phyloP scores from a whole-genome alignment of 257 asterid genomes.

The Knoxia roxburghii region DNA sequence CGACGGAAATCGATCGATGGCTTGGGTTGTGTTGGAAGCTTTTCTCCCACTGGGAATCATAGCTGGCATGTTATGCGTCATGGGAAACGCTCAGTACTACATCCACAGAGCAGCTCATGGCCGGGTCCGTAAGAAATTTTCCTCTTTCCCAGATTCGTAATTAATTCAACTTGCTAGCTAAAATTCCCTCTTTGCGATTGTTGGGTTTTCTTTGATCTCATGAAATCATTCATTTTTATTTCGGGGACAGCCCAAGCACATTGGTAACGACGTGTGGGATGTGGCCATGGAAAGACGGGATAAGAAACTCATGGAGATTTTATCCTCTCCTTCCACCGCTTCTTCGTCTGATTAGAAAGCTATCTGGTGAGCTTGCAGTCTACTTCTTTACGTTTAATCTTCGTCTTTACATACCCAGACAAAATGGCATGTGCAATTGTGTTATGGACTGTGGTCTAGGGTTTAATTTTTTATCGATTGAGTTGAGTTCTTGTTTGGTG shows the following conservation, averaged over 20 bases:
- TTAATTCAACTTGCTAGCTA: too few species aligned
- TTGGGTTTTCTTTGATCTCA: neutral
- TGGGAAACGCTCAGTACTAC: slow-evolving; percentile 86
- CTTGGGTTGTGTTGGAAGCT: slow-evolving; percentile 64
- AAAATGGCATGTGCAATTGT: neutral
- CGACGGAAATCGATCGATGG: slow-evolving; percentile 25
- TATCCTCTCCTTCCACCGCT: neutral
- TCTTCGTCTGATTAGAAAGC: slow-evolving; percentile 45
- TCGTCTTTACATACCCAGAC: too few species aligned
- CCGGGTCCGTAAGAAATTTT: slow-evolving; percentile 36
- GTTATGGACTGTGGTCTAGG: neutral
- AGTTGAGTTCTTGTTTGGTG: too few species aligned
- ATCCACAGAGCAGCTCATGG: slow-evolving; percentile 83
- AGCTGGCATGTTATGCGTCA: slow-evolving; percentile 76
- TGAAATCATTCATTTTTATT: neutral
- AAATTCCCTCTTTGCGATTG: neutral
- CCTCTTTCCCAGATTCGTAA: neutral
- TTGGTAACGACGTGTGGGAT: slow-evolving; percentile 86
- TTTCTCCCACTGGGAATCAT: slow-evolving; percentile 79
- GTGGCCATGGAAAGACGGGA: slow-evolving; percentile 85
- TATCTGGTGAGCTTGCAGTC: slow-evolving; percentile 53
- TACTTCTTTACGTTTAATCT: slow-evolving; percentile 22
- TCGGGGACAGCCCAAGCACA: slow-evolving; percentile 73
- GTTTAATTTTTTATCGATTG: neutral
- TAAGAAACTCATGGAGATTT: slow-evolving; percentile 38